Evolutionary conservation across 1,284 basidiomycete genomes (phyloP).

Genomic region (Pascua guehoae): DNA sequence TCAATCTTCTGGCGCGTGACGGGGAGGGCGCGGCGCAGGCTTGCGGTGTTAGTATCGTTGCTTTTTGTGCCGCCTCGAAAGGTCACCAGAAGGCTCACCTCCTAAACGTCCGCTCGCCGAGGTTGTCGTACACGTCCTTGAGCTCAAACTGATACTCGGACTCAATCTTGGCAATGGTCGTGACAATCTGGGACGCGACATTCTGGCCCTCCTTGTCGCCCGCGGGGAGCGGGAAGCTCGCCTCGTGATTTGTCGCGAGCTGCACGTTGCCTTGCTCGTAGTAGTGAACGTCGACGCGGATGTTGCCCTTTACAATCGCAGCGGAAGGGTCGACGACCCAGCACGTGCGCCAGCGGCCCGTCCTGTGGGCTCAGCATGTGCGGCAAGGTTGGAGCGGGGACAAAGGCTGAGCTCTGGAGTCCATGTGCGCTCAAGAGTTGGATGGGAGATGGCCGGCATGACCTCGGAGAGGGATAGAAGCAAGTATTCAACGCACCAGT

Average conservation of each 20-base stretch:
- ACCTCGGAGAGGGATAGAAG: slow-evolving; percentile 20
- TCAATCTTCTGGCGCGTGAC: slow-evolving; percentile 89
- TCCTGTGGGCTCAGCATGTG: slow-evolving; percentile 55
- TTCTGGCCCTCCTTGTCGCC: slow-evolving; percentile 53
- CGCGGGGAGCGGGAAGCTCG: slow-evolving; percentile 64
- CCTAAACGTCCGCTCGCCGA: slow-evolving; percentile 89
- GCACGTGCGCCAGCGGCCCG: slow-evolving; percentile 77
- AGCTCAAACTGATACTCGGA: slow-evolving; percentile 75
- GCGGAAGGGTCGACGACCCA: slow-evolving; percentile 51
- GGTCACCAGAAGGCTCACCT: slow-evolving; percentile 31
- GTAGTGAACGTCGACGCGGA: slow-evolving; percentile 84
- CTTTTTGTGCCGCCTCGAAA: no score
- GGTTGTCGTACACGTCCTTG: slow-evolving; percentile 73
- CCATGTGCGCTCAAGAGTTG: no score
- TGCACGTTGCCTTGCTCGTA: slow-evolving; percentile 96
- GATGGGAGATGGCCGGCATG: background rate
- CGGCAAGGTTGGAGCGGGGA: background rate
- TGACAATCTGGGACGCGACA: slow-evolving; percentile 57
- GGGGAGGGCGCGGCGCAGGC: slow-evolving; percentile 78
- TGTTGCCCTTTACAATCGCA: slow-evolving; percentile 53
- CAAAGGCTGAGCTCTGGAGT: no score
- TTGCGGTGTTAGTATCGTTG: slow-evolving; percentile 24
- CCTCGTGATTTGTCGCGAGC: slow-evolving; percentile 68
- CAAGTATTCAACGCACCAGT: slow-evolving; percentile 61
- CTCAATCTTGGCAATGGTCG: slow-evolving; percentile 74